Evolutionary conservation across 108 stramenopile species (phyloP), one percentile per base, ranked within the genome.

Genomic region (Cyclotella atomus): DNA sequence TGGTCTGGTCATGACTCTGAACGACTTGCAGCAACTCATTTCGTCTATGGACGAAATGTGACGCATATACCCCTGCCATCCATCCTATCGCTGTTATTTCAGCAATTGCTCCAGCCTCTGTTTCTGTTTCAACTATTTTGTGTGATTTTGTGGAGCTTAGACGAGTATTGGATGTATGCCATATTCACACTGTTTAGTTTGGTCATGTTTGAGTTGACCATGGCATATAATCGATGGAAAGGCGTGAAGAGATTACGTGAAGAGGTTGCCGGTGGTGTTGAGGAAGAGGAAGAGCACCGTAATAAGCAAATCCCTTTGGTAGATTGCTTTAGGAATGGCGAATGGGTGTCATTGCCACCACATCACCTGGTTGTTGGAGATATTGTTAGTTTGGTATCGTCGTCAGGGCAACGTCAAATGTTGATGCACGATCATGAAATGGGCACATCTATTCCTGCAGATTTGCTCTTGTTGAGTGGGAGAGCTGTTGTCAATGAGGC

Each of bases 91-190:
- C n/a, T n/a, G n/a, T n/a, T n/a, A n/a, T n/a, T n/a, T n/a, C n/a
- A n/a, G 69, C 98, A 99, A 74, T 70, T 94, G 14, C 68, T 97
- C 4, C 94, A 96, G 25, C 99, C 99, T 2, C 97, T 99, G 65
- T 98, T 98, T 67, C 76, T 98, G 7, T 99, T 99, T 73, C 99
- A 99, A 86, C 80, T 98, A n/a, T 79, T 99, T 12, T 99, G 99
- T 80, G 96, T 98, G 45, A 20, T 89, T 19, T 78, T 99, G 44
- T 99, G 99, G 99, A 83, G 83, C 61, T 74, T 99, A 34, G 99
- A 99, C 83, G 99, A 98, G 66, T 99, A 98, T 84, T 98, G 98
- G 99, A 95, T 96, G 81, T 98, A 98, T 78, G 85, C 93, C 0
- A 62, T 97, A n/a, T 97, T 97, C 74, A 99, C 98, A 14, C 83